A percentile compares a stretch with the other conserved stretches of the same genome.
These are phyloP conservation scores for Candida ascalaphidarum DNA, from an alignment of 805 yeast species.

Conservation along the genomic window DNA sequence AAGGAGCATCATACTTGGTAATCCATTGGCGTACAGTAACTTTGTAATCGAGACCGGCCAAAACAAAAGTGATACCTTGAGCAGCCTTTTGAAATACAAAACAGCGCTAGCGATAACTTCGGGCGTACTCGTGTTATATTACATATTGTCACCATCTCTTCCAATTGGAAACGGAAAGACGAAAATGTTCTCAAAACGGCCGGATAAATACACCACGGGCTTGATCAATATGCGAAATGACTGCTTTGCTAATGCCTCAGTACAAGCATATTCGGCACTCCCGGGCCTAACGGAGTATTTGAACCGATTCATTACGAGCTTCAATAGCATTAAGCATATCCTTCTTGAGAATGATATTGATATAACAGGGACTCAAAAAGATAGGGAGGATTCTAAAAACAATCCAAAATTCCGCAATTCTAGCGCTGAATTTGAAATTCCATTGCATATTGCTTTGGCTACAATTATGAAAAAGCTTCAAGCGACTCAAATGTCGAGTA, in stretches of 20 bases:
- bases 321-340: constrained; percentile 12
- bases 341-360: constrained; percentile 4
- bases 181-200: constrained; percentile 42
- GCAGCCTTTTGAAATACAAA: too few species aligned
- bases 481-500: constrained; percentile 45
- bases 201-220: constrained; percentile 75
- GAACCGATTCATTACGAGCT: constrained; percentile 28
- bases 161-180: too few species aligned
- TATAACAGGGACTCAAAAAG: constrained; percentile 10
- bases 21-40: too few species aligned
- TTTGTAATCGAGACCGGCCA: too few species aligned
- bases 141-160: too few species aligned
- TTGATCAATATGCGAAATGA: constrained; percentile 75
- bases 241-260: constrained; percentile 84
- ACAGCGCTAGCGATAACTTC: too few species aligned
- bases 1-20: too few species aligned
- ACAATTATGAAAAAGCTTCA: constrained; percentile 49
- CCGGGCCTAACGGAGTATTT: constrained; percentile 54
- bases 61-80: too few species aligned
- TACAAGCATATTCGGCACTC: constrained; percentile 69
- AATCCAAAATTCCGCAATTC: constrained; percentile 6
- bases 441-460: constrained; percentile 52
- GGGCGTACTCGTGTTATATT: too few species aligned
- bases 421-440: constrained; percentile 25
- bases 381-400: constrained; percentile 6